A percentile compares a stretch with the other conserved stretches of the same genome.
Conservation (phyloP, 495 filamentous ascomycete species). For the Cryomyces minteri region DNA sequence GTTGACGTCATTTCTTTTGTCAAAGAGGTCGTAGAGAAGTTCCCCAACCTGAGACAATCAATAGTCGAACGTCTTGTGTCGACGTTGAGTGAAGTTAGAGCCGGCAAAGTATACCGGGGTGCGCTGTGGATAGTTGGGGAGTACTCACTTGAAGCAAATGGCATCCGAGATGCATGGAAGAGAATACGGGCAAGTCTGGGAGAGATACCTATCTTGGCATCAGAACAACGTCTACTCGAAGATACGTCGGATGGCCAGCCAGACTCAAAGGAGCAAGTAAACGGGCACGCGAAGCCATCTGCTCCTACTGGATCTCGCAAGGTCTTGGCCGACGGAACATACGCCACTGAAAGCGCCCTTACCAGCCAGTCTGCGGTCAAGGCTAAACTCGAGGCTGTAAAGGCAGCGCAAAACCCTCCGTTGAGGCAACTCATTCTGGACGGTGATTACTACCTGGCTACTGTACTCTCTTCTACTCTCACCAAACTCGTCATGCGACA, state of each 20-base stretch:
- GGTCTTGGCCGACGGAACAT: slow-evolving; percentile 91
- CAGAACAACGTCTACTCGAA: slow-evolving; percentile 80
- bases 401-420: slow-evolving; percentile 91
- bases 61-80: slow-evolving; percentile 81
- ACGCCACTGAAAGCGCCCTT: slow-evolving; percentile 89
- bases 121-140: slow-evolving; percentile 97
- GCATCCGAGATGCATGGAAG: slow-evolving; percentile 96
- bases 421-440: slow-evolving; percentile 90
- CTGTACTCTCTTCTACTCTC: slow-evolving; percentile 83
- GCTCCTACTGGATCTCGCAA: slow-evolving; percentile 71
- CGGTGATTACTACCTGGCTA: slow-evolving; percentile 92
- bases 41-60: slow-evolving; percentile 69
- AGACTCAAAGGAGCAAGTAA: slow-evolving; percentile 52
- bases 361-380: slow-evolving; percentile 80
- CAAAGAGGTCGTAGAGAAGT: slow-evolving; percentile 98
- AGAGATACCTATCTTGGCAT: slow-evolving; percentile 92
- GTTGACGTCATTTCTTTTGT: slow-evolving; percentile 98
- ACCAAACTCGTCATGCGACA: slow-evolving; percentile 98
- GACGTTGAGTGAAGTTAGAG: slow-evolving; percentile 82
- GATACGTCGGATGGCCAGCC: slow-evolving; percentile 48
- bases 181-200: slow-evolving; percentile 83
- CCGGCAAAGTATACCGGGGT: slow-evolving; percentile 93
- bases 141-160: slow-evolving; percentile 81
- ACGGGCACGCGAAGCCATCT: slow-evolving; percentile 58
- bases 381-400: slow-evolving; percentile 88